These are phyloP conservation scores for Colletotrichum sp. DNA, from an alignment of 2,329 filamentous ascomycete species.

Conservation along the genomic window DNA sequence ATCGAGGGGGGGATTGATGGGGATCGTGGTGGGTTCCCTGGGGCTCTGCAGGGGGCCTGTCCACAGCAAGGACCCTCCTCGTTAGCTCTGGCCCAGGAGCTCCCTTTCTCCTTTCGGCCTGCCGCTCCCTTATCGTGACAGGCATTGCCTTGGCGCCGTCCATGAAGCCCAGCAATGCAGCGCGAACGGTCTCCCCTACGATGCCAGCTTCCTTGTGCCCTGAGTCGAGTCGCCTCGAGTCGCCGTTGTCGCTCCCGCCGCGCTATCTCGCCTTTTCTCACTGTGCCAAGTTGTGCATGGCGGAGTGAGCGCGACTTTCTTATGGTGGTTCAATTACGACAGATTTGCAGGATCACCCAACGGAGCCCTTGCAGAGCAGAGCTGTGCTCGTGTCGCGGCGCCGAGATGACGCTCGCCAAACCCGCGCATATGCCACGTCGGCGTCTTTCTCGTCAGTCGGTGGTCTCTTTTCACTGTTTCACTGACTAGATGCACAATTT, in stretches of 20 bases:
- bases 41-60: constrained; percentile 16
- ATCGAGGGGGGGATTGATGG: constrained; percentile 19
- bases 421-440: background rate
- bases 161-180: constrained; percentile 3
- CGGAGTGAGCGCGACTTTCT: background rate
- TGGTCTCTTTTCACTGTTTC: background rate
- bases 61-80: constrained; percentile 10
- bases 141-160: constrained; percentile 10
- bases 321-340: background rate
- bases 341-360: background rate
- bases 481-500: background rate
- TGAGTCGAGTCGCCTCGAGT: background rate
- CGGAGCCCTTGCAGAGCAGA: background rate
- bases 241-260: background rate
- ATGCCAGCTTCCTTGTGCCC: background rate
- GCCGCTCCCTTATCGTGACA: constrained; percentile 3
- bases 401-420: background rate
- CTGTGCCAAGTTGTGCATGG: background rate
- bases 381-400: background rate
- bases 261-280: background rate
- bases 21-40: constrained; percentile 21
- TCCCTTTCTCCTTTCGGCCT: constrained; percentile 3
- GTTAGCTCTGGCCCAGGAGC: constrained; percentile 8
- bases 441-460: background rate
- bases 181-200: constrained; percentile 11